Evolutionary conservation across 2,329 filamentous ascomycete genomes (phyloP).

Genomic region (Aspergillus sp.): DNA sequence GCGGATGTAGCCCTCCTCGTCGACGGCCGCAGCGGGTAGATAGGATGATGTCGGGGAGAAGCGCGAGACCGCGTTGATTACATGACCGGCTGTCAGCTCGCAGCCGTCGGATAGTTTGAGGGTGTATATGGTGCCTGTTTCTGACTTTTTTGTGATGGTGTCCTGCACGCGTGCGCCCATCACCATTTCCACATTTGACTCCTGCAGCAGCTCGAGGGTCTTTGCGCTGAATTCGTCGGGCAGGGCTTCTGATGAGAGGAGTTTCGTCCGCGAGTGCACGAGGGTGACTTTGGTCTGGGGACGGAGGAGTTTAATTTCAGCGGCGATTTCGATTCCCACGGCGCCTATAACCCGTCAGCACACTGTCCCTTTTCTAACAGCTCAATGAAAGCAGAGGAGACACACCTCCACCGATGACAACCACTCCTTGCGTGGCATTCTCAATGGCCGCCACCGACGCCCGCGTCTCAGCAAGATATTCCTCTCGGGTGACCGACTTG

Average conservation of each 20-base stretch:
- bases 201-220: conserved; percentile 54
- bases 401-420: conserved; percentile 62
- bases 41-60: conserved; percentile 61
- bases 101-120: conserved; percentile 61
- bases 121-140: conserved; percentile 48
- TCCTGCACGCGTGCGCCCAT: neutral
- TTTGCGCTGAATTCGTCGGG: conserved; percentile 65
- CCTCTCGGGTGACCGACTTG: conserved; percentile 58
- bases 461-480: conserved; percentile 45
- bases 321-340: conserved; percentile 75
- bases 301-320: conserved; percentile 67
- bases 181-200: neutral
- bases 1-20: conserved; percentile 63
- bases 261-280: conserved; percentile 66
- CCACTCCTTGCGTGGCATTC: conserved; percentile 33
- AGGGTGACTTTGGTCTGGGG: conserved; percentile 65
- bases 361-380: too few relatives aligned
- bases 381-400: conserved; percentile 27
- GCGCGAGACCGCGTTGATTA: conserved; percentile 67
- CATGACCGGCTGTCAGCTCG: conserved; percentile 59
- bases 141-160: conserved; percentile 18
- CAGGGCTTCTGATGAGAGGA: conserved; percentile 69
- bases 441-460: neutral
- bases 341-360: conserved; percentile 52
- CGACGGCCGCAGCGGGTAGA: conserved; percentile 56